Conservation (phyloP, 495 filamentous ascomycete genomes). For the Neurospora tetrasperma region DNA sequence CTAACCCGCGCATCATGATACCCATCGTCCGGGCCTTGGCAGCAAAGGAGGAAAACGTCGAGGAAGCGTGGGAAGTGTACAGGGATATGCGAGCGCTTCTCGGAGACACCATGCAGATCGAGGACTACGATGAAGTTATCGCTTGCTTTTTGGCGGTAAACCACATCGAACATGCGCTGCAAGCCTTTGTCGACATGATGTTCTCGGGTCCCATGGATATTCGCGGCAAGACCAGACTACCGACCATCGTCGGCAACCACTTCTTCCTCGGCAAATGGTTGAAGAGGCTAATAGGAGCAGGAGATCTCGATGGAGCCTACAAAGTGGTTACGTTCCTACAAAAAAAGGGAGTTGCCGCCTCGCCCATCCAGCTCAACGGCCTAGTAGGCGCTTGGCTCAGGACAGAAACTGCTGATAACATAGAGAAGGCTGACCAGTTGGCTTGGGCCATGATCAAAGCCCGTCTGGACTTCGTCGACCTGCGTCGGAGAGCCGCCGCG, state of each 20-base stretch:
- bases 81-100: conserved; percentile 48
- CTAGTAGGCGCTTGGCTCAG: conserved; percentile 66
- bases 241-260: conserved; percentile 56
- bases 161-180: conserved; percentile 51
- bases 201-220: conserved; percentile 44
- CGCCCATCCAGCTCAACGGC: conserved; percentile 63
- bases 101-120: conserved; percentile 53
- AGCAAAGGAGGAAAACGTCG: conserved; percentile 18
- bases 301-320: conserved; percentile 57
- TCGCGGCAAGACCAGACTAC: conserved; percentile 37
- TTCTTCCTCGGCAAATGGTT: conserved; percentile 78
- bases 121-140: conserved; percentile 63
- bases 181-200: conserved; percentile 81
- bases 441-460: conserved; percentile 69
- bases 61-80: conserved; percentile 60
- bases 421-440: conserved; percentile 54
- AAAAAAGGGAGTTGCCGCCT: conserved; percentile 50
- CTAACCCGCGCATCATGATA: conserved; percentile 49
- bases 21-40: conserved; percentile 50
- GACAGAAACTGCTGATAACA: conserved; percentile 39
- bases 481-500: conserved; percentile 12
- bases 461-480: conserved; percentile 48
- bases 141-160: conserved; percentile 51
- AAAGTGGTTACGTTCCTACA: conserved; percentile 60
- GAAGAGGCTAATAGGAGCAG: conserved; percentile 66